These are phyloP conservation scores for Saccharomyces hybrid DNA, from an alignment of 1,139 yeast genomes.

Conservation along the genomic window DNA sequence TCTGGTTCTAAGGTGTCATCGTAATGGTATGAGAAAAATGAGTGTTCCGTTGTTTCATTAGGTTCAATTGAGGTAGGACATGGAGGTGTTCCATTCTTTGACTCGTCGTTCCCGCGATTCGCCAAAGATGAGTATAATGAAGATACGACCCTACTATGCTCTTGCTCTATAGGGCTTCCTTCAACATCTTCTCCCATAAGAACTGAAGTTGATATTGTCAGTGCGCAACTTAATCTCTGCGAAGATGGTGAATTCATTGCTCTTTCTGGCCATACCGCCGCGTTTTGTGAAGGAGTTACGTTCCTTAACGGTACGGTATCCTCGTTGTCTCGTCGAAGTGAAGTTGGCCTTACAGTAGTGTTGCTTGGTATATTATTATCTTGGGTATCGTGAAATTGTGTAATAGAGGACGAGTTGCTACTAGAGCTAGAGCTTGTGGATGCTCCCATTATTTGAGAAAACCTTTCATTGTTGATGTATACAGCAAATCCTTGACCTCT, in stretches of 20 bases:
- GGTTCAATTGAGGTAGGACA: neutral
- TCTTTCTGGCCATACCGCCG: neutral
- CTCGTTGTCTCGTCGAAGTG: neutral
- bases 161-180: neutral
- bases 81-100: neutral
- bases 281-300: neutral
- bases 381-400: neutral
- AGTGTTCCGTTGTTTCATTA: neutral
- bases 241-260: neutral
- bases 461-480: neutral
- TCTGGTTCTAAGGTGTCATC: slow-evolving; percentile 16
- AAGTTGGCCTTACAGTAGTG: neutral
- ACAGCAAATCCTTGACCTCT: neutral
- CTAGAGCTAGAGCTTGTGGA: neutral
- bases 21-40: neutral
- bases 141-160: neutral
- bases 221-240: neutral
- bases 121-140: neutral
- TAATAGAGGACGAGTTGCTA: neutral
- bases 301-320: neutral
- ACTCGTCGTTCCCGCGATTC: neutral
- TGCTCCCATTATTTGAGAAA: neutral
- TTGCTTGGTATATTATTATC: neutral
- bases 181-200: neutral
- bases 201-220: neutral